phyloP scores from a whole-genome alignment of 2,329 filamentous ascomycete genomes.

The Acarospora socialis region DNA sequence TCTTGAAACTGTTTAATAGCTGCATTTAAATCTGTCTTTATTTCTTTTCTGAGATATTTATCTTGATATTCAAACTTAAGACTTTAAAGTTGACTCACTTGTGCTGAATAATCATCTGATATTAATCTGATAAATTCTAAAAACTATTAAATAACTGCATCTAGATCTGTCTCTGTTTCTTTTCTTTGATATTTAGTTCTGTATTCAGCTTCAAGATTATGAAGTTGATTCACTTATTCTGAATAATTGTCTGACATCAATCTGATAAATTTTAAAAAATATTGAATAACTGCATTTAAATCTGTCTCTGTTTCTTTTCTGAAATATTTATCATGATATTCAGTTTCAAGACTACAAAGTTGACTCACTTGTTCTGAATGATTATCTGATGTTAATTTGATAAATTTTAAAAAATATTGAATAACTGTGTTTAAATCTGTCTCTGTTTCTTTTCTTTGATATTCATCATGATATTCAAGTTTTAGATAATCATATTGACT shows the following conservation, averaged over 20 bases:
- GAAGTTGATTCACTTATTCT: background rate
- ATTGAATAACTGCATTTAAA: background rate
- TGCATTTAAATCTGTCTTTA: background rate
- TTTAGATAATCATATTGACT: background rate
- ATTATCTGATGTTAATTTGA: background rate
- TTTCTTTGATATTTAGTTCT: background rate
- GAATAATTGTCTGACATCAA: background rate
- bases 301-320: slow-evolving; percentile 1
- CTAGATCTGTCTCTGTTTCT: slow-evolving; percentile 1
- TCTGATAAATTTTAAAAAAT: background rate
- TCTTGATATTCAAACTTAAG: background rate
- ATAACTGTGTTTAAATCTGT: background rate
- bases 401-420: background rate
- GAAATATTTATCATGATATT: background rate
- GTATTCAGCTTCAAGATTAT: background rate
- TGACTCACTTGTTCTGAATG: background rate
- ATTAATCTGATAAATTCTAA: slow-evolving; percentile 1
- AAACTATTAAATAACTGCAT: background rate
- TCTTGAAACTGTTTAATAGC: background rate
- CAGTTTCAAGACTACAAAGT: background rate
- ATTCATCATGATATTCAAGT: background rate
- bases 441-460: background rate
- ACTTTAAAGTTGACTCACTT: background rate
- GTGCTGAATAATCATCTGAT: background rate
- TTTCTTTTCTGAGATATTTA: slow-evolving; percentile 1